Evolutionary conservation across 495 filamentous ascomycete genomes (phyloP), one percentile per base, ranked within the genome.

Genomic region (Talaromyces ruber): DNA sequence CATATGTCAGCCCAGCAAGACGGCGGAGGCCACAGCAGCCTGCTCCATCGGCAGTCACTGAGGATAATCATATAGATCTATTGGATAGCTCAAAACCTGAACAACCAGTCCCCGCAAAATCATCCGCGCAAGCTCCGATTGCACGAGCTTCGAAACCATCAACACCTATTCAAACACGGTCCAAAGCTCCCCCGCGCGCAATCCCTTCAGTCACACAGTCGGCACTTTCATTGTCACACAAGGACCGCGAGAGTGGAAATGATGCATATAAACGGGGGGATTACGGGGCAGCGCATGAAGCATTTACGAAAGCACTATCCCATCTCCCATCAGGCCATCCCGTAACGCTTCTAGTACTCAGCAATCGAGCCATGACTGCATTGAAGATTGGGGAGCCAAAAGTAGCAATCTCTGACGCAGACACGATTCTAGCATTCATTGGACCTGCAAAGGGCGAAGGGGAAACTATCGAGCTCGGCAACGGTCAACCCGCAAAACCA

Each of bases 261-360:
- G 87, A 86, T 60, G 87, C 92, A 64, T 98, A 96, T 79, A 98
- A 97, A 73, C 85, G 90, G 25, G 94, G 94, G 34, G 94, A 98
- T 72, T 98, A 90, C 71, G 87, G 89, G 14, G 80, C 86, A 3
- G 95, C 94, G 0, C 90, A 97, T 65, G 81, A 85, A 56, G 84
- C 86, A 11, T 98, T 97, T 77, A 85, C 88, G 0, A 78, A 83
- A 37, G 89, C 94, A 2, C 82, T 98, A 7, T 69, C 79, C 4
- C 82, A 82, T 58, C 79, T 98, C 28, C 95, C 94, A 7, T 72
- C 84, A 12, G 81, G 81, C n/a, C 95, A 98, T 70, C 91, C 92
- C 12, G 79, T 98, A 45, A 82, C 86, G 50, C 93, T 98, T 64
- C 75, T 96, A 25, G 79, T 97, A 24, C 86, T 93, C 58, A 92